These are phyloP conservation scores for Triangularia verruculosa DNA, from an alignment of 2,329 filamentous ascomycete species.

Conservation along the genomic window DNA sequence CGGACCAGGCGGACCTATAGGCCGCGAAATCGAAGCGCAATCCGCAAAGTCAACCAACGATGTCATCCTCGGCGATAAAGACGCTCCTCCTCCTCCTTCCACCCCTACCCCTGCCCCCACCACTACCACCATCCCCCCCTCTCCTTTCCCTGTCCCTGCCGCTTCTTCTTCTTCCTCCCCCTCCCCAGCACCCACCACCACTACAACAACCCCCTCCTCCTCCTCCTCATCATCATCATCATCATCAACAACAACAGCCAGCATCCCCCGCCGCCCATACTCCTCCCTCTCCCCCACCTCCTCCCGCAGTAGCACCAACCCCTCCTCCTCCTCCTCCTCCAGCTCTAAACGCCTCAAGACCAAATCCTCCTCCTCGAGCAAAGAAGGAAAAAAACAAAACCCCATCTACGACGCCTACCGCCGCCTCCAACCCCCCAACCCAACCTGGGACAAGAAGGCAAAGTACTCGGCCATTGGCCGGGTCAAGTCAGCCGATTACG, in stretches of 20 bases:
- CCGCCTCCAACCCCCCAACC: constrained; percentile 56
- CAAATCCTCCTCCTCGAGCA: constrained; percentile 24
- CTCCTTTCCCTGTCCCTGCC: constrained; percentile 18
- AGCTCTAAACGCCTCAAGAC: constrained; percentile 45
- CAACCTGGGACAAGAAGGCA: constrained; percentile 60
- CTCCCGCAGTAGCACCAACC: constrained; percentile 9
- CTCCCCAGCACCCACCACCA: neutral
- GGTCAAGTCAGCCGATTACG: constrained; percentile 44
- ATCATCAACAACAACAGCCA: neutral
- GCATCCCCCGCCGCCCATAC: constrained; percentile 3
- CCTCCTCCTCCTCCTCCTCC: constrained; percentile 2
- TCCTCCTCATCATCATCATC: neutral
- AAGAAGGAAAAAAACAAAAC: constrained; percentile 35
- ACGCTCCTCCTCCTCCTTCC: constrained; percentile 31
- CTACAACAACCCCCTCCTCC: neutral
- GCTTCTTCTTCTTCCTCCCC: neutral
- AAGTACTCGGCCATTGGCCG: constrained; percentile 57
- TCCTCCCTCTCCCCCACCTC: constrained; percentile 11
- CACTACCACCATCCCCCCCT: neutral
- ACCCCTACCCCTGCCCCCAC: neutral
- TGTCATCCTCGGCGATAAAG: constrained; percentile 45
- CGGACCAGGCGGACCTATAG: constrained; percentile 60
- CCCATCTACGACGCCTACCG: constrained; percentile 63
- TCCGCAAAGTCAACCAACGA: constrained; percentile 33
- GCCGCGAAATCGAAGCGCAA: constrained; percentile 52